A percentile compares a stretch with the other conserved stretches of the same genome.
Conservation (phyloP, 2,329 filamentous ascomycete species). For the Neocatenulostroma microsporum region DNA sequence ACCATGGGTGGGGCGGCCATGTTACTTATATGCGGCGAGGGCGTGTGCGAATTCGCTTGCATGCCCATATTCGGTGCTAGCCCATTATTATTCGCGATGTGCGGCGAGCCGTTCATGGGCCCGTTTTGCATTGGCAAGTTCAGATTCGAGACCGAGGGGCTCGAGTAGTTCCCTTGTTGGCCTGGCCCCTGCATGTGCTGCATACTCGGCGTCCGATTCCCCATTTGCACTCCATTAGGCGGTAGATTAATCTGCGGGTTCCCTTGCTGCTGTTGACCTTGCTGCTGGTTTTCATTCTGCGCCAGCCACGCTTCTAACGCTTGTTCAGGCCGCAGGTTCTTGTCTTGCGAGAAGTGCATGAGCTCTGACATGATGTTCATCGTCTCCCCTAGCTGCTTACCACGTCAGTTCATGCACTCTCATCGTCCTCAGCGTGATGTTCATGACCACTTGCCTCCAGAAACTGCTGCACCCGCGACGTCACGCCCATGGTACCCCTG, state of each 20-base stretch:
- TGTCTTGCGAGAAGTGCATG: conserved; percentile 49
- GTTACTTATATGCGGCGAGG: conserved; percentile 39
- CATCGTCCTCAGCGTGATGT: conserved; percentile 3
- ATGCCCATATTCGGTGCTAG: conserved; percentile 16
- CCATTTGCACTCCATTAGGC: conserved; percentile 29
- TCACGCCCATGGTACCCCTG: conserved; percentile 48
- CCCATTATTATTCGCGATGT: conserved; percentile 15
- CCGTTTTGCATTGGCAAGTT: conserved; percentile 41
- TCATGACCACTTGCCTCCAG: conserved; percentile 47
- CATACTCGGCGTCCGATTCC: conserved; percentile 28
- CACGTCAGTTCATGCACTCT: conserved; percentile 3
- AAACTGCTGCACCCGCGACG: conserved; percentile 50
- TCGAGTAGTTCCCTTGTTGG: conserved; percentile 40
- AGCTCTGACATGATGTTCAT: conserved; percentile 57
- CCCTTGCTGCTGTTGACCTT: conserved; percentile 15
- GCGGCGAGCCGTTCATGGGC: conserved; percentile 43
- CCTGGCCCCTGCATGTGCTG: conserved; percentile 18
- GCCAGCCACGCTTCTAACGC: conserved; percentile 48
- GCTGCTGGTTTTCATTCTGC: conserved; percentile 19
- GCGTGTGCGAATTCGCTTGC: conserved; percentile 32
- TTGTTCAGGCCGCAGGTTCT: conserved; percentile 47
- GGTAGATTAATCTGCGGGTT: conserved; percentile 41
- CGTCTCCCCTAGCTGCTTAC: conserved; percentile 53
- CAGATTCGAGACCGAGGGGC: conserved; percentile 50
- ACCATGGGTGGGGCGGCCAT: conserved; percentile 46